These are phyloP conservation scores for Liquidambar formosana DNA, from an alignment of 164 flowering plant species.

Conservation along the genomic window DNA sequence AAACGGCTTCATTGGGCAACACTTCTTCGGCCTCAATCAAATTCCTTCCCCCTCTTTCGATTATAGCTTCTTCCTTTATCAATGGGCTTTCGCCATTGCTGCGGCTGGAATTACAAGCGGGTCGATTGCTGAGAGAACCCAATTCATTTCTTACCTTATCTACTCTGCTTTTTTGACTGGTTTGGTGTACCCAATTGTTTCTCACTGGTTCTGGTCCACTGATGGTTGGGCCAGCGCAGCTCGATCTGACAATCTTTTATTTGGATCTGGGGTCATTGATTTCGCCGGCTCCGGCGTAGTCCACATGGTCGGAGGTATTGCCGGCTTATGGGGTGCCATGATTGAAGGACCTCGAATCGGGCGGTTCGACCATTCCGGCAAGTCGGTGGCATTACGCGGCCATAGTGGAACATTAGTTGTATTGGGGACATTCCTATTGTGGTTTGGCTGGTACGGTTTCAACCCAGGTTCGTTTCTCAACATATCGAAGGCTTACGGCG, in stretches of 20 bases:
- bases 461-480: constrained; percentile 20
- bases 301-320: constrained; percentile 22
- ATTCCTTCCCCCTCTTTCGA: constrained; percentile 11
- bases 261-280: constrained; percentile 23
- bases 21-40: constrained; percentile 11
- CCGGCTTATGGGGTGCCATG: constrained; percentile 22
- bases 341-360: constrained; percentile 26
- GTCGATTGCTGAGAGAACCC: constrained; percentile 20
- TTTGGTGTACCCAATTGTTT: constrained; percentile 21
- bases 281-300: constrained; percentile 27
- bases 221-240: constrained; percentile 24
- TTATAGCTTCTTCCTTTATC: constrained; percentile 17
- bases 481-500: constrained; percentile 19
- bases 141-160: constrained; percentile 18
- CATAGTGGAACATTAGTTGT: constrained; percentile 19
- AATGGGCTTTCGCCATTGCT: constrained; percentile 24
- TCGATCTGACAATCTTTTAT: constrained; percentile 8
- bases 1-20: constrained; percentile 25
- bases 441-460: constrained; percentile 28
- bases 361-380: constrained; percentile 12
- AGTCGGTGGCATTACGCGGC: constrained; percentile 5
- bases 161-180: constrained; percentile 26
- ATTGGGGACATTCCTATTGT: constrained; percentile 15
- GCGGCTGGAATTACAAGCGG: constrained; percentile 28
- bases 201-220: constrained; percentile 22